These are phyloP conservation scores for Aeschynomene evenia DNA, from an alignment of 306 rosid genomes.

Conservation along the genomic window DNA sequence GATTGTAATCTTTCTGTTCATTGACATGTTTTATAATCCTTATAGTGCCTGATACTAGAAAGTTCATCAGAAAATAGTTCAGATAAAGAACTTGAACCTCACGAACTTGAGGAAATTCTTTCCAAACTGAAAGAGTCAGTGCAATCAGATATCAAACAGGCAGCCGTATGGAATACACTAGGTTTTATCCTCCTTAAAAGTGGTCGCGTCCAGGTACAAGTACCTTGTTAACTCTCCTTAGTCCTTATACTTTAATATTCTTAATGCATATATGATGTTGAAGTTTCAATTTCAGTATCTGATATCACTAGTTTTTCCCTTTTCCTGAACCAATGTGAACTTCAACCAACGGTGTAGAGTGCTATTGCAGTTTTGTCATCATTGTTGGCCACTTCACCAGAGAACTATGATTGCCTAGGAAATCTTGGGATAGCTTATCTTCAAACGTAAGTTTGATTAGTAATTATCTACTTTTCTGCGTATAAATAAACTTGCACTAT, in stretches of 20 bases:
- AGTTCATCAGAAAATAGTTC: constrained; percentile 63
- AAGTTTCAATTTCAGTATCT: constrained; percentile 1
- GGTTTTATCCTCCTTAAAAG: constrained; percentile 83
- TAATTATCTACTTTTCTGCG: neutral
- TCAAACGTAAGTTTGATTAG: constrained; percentile 54
- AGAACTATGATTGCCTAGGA: constrained; percentile 85
- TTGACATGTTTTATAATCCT: constrained; percentile 46
- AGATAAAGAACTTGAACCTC: constrained; percentile 81
- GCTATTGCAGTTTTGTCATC: constrained; percentile 79
- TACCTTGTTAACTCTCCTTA: constrained; percentile 5
- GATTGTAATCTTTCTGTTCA: constrained; percentile 28
- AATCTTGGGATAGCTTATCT: constrained; percentile 95
- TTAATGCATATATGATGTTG: constrained; percentile 19
- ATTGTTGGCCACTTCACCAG: constrained; percentile 68
- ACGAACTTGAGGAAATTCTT: constrained; percentile 78
- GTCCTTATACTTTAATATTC: constrained; percentile 10
- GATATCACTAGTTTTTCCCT: constrained; percentile 12
- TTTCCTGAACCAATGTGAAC: constrained; percentile 34
- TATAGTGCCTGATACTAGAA: constrained; percentile 84
- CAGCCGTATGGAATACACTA: constrained; percentile 90
- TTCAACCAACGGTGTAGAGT: constrained; percentile 53
- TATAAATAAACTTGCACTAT: neutral
- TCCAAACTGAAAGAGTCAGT: constrained; percentile 71
- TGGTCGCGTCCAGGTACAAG: constrained; percentile 76
- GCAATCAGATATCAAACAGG: constrained; percentile 81